Evolutionary conservation across 1,139 yeast species (phyloP).

Genomic region (Zygoascus hellenicus): DNA sequence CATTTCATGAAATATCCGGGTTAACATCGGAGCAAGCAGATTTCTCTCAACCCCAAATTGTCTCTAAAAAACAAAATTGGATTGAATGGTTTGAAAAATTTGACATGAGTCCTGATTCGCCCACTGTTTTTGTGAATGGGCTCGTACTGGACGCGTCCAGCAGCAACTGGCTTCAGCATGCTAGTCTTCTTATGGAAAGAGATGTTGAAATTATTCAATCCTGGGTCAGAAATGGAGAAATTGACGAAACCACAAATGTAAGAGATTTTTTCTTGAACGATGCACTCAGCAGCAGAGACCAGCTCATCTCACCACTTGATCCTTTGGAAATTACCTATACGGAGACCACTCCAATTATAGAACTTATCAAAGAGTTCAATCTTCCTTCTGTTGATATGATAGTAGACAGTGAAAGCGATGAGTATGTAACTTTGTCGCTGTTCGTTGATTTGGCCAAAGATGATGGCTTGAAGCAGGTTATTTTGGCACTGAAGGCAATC

Average conservation of each 20-base stretch:
- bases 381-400: slow-evolving; percentile 9
- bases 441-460: slow-evolving; percentile 48
- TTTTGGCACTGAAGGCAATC: slow-evolving; percentile 31
- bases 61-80: slow-evolving; percentile 22
- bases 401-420: slow-evolving; percentile 12
- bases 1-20: slow-evolving; percentile 27
- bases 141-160: slow-evolving; percentile 42
- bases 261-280: slow-evolving; percentile 23
- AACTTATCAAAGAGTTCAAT: slow-evolving; percentile 12
- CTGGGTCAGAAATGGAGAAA: slow-evolving; percentile 17
- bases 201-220: slow-evolving; percentile 28
- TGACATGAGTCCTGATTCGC: slow-evolving; percentile 34
- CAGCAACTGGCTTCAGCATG: slow-evolving; percentile 40
- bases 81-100: slow-evolving; percentile 36
- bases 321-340: slow-evolving; percentile 15
- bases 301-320: slow-evolving; percentile 35
- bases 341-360: slow-evolving; percentile 20
- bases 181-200: slow-evolving; percentile 30
- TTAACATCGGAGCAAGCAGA: slow-evolving; percentile 15
- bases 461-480: slow-evolving; percentile 40
- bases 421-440: slow-evolving; percentile 43
- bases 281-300: slow-evolving; percentile 28
- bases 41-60: slow-evolving; percentile 11
- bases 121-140: slow-evolving; percentile 69
- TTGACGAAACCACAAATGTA: slow-evolving; percentile 18